These are phyloP conservation scores for Zopfia rhizophila DNA, from an alignment of 2,329 filamentous ascomycete species.

Conservation along the genomic window DNA sequence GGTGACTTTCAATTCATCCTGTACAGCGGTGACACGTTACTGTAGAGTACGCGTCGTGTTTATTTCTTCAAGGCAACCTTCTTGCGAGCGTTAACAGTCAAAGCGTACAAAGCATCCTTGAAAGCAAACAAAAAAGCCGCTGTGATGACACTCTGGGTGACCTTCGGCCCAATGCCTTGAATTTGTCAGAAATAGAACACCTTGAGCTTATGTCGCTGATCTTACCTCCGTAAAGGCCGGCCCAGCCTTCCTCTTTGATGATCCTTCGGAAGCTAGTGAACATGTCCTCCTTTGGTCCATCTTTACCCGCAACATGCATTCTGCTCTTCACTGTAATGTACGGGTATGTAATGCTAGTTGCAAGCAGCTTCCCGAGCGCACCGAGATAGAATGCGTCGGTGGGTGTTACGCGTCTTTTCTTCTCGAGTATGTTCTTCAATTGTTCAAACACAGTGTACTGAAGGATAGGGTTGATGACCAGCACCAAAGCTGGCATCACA, in stretches of 20 bases:
- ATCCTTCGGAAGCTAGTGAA: slow-evolving; percentile 80
- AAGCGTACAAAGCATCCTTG: slow-evolving; percentile 94
- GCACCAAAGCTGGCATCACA: slow-evolving; percentile 88
- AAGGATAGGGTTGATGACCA: slow-evolving; percentile 97
- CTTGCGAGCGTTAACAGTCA: slow-evolving; percentile 74
- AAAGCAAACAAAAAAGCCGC: slow-evolving; percentile 97
- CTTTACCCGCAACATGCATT: slow-evolving; percentile 88
- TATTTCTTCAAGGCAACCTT: slow-evolving; percentile 41
- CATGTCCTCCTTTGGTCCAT: slow-evolving; percentile 83
- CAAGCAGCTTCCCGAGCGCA: slow-evolving; percentile 92
- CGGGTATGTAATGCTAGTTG: slow-evolving; percentile 93
- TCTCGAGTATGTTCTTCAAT: slow-evolving; percentile 91
- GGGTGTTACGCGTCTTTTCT: slow-evolving; percentile 78
- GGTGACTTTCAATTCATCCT: background rate
- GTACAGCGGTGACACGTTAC: background rate
- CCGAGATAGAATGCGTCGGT: slow-evolving; percentile 90
- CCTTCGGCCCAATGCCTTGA: slow-evolving; percentile 91
- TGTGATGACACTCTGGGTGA: slow-evolving; percentile 95
- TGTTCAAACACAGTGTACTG: slow-evolving; percentile 99
- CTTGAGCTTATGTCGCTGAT: slow-evolving; percentile 14
- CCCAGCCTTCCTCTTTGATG: slow-evolving; percentile 88
- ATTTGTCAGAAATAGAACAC: slow-evolving; percentile 19
- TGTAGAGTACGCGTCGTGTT: background rate
- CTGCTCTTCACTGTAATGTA: slow-evolving; percentile 99
- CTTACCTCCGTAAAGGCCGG: slow-evolving; percentile 90